Base-by-base conservation (phyloP, 805 yeast species). In the Myxozyma melibiosi region DNA sequence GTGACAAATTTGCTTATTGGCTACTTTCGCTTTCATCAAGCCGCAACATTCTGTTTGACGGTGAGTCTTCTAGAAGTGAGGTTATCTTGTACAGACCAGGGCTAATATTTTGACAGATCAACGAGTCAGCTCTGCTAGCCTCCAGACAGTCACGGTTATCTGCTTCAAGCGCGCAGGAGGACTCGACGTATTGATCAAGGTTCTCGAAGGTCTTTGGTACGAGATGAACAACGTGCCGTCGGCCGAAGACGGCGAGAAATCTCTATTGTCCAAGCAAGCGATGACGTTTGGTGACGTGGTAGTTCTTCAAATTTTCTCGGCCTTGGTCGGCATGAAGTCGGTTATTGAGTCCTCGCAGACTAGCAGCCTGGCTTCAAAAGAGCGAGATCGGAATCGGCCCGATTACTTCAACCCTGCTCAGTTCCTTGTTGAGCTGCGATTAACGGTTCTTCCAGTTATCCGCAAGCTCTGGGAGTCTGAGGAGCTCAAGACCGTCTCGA, bases 121-220 rank as follows among this genome's bases (percentile, higher is more conserved):
- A 42, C 55, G 64, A 6, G 62, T 43, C 18, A 39, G 51, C 16
- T 9, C 60, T 11, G 46, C 61, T 9, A 49, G 44, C 34, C 18
- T 60, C 13, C 60, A 54, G 20, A 61, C 60, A 7, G 55, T 55
- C 20, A 68, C 68, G 2, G 67, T 67, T 44, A 65, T 68, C 16
- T 62, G 65, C 53, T 70, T 69, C 58, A 65, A 68, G 44, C 67
- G 69, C 43, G 51, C 43, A 16, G 67, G 69, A 16, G 73, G 73
- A 2, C 42, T 70, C 24, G 57, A 65, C 38, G 43, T 50, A 16
- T 37, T 70, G 31, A 43, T 64, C 33, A 57, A 58, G 11, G 55
- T 69, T n/a, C 53, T 70, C 16, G 57, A 60, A 30, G 37, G 43
- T 8, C 41, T 61, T 8, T 57, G 61, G 62, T 38, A 39, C 27